Percentiles rank a stretch among this genome's conserved stretches.
Evolutionary conservation across 73 alveolate species (phyloP).

Genomic region (Loxodes magnus): DNA sequence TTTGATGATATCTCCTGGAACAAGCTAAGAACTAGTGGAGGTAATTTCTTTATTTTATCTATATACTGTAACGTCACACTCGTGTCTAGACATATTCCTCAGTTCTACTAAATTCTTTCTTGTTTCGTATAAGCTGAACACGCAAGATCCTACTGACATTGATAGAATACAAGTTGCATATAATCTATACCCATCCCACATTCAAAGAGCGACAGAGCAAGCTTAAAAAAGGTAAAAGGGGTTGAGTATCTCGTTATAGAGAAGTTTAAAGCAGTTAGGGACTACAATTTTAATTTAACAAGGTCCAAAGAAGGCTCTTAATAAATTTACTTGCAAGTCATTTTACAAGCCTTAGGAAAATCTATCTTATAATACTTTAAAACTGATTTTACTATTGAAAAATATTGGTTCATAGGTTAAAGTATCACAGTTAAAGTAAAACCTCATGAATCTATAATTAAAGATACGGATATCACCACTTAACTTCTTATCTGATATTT

Average conservation of each 20-base stretch:
- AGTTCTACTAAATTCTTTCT: not conserved
- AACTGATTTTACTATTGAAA: not conserved
- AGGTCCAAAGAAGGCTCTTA: slow-evolving; percentile 16
- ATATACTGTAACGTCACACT: slow-evolving; percentile 54
- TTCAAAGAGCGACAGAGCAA: slow-evolving; percentile 57
- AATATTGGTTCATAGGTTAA: not conserved
- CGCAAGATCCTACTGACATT: not conserved
- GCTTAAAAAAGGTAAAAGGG: slow-evolving; percentile 70
- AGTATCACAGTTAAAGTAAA: not conserved
- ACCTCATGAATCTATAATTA: too few species aligned
- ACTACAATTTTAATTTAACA: slow-evolving; percentile 35
- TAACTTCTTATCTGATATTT: too few species aligned
- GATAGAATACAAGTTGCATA: not conserved
- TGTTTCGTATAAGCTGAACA: not conserved
- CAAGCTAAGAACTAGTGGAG: slow-evolving; percentile 37
- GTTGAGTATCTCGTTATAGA: slow-evolving; percentile 30
- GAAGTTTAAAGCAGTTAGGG: slow-evolving; percentile 18
- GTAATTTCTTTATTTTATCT: slow-evolving; percentile 21
- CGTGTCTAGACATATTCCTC: slow-evolving; percentile 65
- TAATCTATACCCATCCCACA: slow-evolving; percentile 50
- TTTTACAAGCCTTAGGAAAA: not conserved
- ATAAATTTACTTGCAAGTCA: not conserved
- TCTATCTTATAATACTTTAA: not conserved
- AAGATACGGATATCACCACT: too few species aligned
- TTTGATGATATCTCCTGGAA: slow-evolving; percentile 85